phyloP scores from a whole-genome alignment of 805 yeast species.

The Cephaloascus albidus region DNA sequence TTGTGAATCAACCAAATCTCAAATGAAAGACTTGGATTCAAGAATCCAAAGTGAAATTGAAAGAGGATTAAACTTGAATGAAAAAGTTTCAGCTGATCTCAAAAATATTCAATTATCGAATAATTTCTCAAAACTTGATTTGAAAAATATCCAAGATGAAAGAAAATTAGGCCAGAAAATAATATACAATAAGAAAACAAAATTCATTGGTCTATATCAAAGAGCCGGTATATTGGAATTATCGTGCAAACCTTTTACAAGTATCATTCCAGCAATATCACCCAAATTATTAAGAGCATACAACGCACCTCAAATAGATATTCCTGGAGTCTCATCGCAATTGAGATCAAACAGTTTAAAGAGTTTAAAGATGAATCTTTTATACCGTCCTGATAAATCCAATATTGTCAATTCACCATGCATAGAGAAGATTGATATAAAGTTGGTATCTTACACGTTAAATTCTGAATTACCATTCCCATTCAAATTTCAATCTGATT shows the following conservation, averaged over 20 bases:
- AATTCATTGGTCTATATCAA: neutral
- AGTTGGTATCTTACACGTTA: constrained; percentile 30
- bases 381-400: constrained; percentile 14
- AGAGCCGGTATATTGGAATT: constrained; percentile 24
- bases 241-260: constrained; percentile 21
- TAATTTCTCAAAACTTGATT: neutral
- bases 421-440: constrained; percentile 22
- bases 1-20: neutral
- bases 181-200: neutral
- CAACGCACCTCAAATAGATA: constrained; percentile 12
- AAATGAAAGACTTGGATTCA: neutral
- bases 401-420: constrained; percentile 19
- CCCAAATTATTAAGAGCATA: constrained; percentile 27
- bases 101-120: neutral
- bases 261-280: constrained; percentile 23
- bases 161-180: neutral
- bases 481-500: constrained; percentile 26
- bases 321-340: constrained; percentile 10
- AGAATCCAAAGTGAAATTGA: neutral
- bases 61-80: neutral
- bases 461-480: constrained; percentile 31
- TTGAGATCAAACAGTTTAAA: constrained; percentile 10
- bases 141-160: too few species aligned
- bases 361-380: constrained; percentile 15
- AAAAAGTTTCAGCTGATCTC: neutral